Conservation (phyloP, 306 rosid species). For the Sechiopsis laciniata region DNA sequence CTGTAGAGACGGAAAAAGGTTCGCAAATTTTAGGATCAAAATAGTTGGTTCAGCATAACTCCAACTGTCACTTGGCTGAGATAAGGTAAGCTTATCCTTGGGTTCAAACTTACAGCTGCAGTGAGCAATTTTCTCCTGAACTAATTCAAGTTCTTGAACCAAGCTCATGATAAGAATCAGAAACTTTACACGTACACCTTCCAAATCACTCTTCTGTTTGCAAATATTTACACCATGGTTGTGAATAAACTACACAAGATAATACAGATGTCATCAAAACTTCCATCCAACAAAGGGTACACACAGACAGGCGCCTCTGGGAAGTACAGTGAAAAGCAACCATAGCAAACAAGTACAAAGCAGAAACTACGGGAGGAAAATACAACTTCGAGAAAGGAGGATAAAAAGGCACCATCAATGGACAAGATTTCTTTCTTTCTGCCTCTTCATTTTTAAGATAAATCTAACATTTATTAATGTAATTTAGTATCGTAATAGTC, state of each 20-base stretch:
- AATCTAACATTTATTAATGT: no score
- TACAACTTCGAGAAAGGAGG: no score
- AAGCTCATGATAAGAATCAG: slow-evolving; percentile 59
- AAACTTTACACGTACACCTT: slow-evolving; percentile 54
- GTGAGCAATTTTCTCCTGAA: slow-evolving; percentile 45
- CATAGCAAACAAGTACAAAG: not conserved
- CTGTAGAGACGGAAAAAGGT: slow-evolving; percentile 45
- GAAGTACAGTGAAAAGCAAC: not conserved
- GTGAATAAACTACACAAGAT: slow-evolving; percentile 58
- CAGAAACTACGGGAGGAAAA: slow-evolving; percentile 4
- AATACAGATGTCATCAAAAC: slow-evolving; percentile 25
- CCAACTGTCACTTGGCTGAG: slow-evolving; percentile 32
- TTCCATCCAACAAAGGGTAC: not conserved
- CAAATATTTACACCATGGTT: slow-evolving; percentile 34
- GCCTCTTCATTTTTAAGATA: no score
- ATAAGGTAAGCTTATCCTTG: slow-evolving; percentile 28
- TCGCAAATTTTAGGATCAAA: slow-evolving; percentile 42
- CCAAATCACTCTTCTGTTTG: slow-evolving; percentile 43
- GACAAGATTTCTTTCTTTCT: no score
- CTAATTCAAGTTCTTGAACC: slow-evolving; percentile 68
- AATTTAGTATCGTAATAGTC: no score
- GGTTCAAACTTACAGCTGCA: slow-evolving; percentile 33
- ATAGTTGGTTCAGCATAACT: slow-evolving; percentile 36
- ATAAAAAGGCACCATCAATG: no score
- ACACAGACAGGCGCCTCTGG: not conserved